Percentiles rank a stretch among this genome's conserved stretches.
phyloP scores from a whole-genome alignment of 2,329 filamentous ascomycete genomes.

The Keithomyces neogunnii region DNA sequence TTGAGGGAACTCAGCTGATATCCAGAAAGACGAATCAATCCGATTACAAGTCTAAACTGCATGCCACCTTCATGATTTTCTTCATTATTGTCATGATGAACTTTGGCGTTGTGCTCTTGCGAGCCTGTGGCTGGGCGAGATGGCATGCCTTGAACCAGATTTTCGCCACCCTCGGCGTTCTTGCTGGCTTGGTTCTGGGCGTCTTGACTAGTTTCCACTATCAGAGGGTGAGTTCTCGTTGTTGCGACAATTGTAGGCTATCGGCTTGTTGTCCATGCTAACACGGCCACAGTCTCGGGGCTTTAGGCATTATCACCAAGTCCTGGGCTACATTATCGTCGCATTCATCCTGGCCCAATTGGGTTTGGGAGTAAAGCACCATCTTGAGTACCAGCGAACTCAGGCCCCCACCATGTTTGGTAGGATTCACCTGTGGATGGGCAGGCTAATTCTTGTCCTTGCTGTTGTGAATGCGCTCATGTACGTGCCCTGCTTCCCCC shows the following conservation, averaged over 20 bases:
- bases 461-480: constrained; percentile 50
- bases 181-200: constrained; percentile 43
- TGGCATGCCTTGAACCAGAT: constrained; percentile 48
- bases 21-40: constrained; percentile 20
- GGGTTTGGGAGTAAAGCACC: constrained; percentile 46
- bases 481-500: constrained; percentile 25
- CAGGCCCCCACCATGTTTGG: constrained; percentile 40
- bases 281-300: constrained; percentile 34
- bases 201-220: constrained; percentile 44
- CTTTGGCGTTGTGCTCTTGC: constrained; percentile 43
- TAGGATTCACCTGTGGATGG: constrained; percentile 48
- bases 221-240: constrained; percentile 40
- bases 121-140: constrained; percentile 40
- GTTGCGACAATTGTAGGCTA: not conserved
- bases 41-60: constrained; percentile 33
- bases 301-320: constrained; percentile 47
- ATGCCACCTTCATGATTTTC: constrained; percentile 46
- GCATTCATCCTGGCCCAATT: constrained; percentile 44
- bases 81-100: constrained; percentile 48
- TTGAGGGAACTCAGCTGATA: constrained; percentile 26
- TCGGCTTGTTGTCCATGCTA: constrained; percentile 4
- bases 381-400: constrained; percentile 43
- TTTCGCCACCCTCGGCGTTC: constrained; percentile 36
- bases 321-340: constrained; percentile 48
- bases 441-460: constrained; percentile 42